Evolutionary conservation across 768 basidiomycete species (phyloP).

Genomic region (Tylopilus subfusipes): DNA sequence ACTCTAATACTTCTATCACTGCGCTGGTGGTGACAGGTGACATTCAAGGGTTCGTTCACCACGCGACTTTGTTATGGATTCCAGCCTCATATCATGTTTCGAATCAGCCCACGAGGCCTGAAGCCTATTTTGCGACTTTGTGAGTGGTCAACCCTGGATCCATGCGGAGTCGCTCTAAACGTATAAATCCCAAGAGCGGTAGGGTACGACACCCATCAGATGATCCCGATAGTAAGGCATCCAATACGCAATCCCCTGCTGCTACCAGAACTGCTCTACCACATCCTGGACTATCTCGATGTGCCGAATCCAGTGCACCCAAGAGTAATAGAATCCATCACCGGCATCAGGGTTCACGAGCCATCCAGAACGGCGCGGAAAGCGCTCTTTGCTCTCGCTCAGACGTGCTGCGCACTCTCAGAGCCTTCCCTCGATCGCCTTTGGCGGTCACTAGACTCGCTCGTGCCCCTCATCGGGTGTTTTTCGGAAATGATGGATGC

Average conservation of each 20-base stretch:
- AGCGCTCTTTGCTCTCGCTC: neutral
- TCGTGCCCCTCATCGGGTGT: neutral
- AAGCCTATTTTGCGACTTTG: neutral
- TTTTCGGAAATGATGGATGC: neutral
- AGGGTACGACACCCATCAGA: neutral
- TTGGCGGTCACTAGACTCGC: neutral
- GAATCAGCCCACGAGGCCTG: neutral
- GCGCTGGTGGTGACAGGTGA: too few relatives aligned
- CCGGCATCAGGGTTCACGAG: neutral
- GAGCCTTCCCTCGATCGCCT: neutral
- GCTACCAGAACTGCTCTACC: neutral
- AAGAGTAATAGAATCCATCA: too few relatives aligned
- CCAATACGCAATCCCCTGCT: neutral
- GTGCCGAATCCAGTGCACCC: neutral
- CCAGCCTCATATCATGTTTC: too few relatives aligned
- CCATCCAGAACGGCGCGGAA: neutral
- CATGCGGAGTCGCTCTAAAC: neutral
- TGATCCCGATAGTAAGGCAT: neutral
- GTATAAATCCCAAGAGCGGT: neutral
- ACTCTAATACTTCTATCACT: too few relatives aligned
- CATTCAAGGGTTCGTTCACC: too few relatives aligned
- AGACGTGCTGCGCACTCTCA: neutral
- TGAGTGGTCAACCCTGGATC: neutral
- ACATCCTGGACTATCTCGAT: neutral
- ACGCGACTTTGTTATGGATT: too few relatives aligned